phyloP scores from a whole-genome alignment of 2,329 filamentous ascomycete genomes.

The Fusarium domesticum region DNA sequence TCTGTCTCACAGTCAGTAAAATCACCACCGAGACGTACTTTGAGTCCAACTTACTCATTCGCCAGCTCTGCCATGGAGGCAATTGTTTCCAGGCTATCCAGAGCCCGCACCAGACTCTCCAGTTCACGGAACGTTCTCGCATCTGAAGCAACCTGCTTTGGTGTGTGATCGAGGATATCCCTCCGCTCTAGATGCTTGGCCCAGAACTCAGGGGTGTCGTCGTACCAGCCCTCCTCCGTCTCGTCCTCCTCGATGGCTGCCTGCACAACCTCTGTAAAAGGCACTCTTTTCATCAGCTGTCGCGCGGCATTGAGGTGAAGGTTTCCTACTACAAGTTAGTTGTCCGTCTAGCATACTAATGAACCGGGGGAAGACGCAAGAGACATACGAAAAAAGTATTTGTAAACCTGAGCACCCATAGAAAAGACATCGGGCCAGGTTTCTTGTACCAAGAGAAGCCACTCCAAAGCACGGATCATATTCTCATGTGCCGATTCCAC shows the following conservation, averaged over 20 bases:
- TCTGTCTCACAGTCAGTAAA: constrained; percentile 32
- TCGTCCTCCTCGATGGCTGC: constrained; percentile 39
- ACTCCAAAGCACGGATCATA: constrained; percentile 78
- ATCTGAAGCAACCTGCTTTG: constrained; percentile 47
- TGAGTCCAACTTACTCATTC: constrained; percentile 46
- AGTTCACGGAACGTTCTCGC: constrained; percentile 66
- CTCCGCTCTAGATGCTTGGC: constrained; percentile 36
- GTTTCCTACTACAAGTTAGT: constrained; percentile 39
- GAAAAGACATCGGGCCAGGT: constrained; percentile 69
- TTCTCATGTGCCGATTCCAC: constrained; percentile 62
- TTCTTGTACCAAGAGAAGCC: constrained; percentile 73
- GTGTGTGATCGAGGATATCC: constrained; percentile 36
- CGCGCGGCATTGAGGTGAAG: constrained; percentile 55
- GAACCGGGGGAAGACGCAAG: not conserved
- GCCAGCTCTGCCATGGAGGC: constrained; percentile 53
- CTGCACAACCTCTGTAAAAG: constrained; percentile 48
- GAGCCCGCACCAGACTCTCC: constrained; percentile 61
- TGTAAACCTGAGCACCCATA: constrained; percentile 70
- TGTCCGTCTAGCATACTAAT: not conserved
- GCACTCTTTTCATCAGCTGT: constrained; percentile 49
- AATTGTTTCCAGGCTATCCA: constrained; percentile 68
- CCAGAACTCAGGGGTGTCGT: constrained; percentile 41
- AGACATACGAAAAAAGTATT: constrained; percentile 75
- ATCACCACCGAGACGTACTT: not conserved
- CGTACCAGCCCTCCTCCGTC: constrained; percentile 37